Evolutionary conservation across 108 stramenopile species (phyloP), one percentile per base, ranked within the genome.

Genomic region (Fragilariopsis cylindrus): DNA sequence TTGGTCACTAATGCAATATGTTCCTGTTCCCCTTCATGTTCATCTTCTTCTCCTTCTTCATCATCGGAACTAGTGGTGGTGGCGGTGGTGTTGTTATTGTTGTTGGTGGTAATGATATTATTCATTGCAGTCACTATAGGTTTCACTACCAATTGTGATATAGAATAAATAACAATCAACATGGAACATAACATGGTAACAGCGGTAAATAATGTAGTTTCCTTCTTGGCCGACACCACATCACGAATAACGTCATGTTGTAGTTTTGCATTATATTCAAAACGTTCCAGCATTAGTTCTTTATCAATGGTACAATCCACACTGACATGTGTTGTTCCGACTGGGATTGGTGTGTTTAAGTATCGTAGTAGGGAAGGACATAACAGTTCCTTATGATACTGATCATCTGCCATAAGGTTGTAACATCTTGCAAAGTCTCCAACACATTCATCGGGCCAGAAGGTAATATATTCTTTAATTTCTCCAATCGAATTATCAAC

Each of bases 361-460:
- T 4, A 60, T 60, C 18, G 8, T 60, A 9, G 11, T 18, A 16
- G 19, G 3, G 40, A 9, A 30, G 54, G 19, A 50, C 77, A 78
- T 5, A 78, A 41, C 42, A 72, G 71, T 40, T 63, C 63, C 13
- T 45, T 54, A 7, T 71, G 7, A 55, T 68, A 39, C 30, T 53
- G 57, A 12, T 41, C 40, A 2, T 73, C 73, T 56, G 70, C 57
- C 0, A 54, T 57, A 40, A 79, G 40, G 5, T 65, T 62, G 55
- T 79, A 79, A 46, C 78, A 79, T 11, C 78, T 47, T 3, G 21
- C 40, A 66, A 75, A 80, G 70, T 75, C 79, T 16, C 74, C 79
- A 7, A 80, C 74, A 48, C 79, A 80, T 62, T 80, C 79, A 60
- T 80, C 74, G 46, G 69, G 47, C 62, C 69, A 75, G 40, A 42